A percentile compares a stretch with the other conserved stretches of the same genome.
phyloP scores from a whole-genome alignment of 805 yeast species.

The Wickerhamiella slavikovae region DNA sequence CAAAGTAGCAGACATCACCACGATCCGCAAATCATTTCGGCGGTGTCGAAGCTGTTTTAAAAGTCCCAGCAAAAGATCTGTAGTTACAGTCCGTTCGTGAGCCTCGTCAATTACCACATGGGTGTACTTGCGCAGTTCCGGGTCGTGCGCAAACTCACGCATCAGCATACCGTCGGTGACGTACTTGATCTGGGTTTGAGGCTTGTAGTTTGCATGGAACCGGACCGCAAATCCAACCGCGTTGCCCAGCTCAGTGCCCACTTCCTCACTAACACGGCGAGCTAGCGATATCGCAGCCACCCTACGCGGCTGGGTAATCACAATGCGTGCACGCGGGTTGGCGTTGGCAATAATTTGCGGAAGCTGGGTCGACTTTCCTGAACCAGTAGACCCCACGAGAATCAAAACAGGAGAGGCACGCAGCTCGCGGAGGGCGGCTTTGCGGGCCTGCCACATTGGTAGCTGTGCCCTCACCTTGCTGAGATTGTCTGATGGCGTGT shows the following conservation, averaged over 20 bases:
- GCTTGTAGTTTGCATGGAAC: slow-evolving; percentile 49
- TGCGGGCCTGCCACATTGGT: slow-evolving; percentile 60
- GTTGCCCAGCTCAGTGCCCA: slow-evolving; percentile 54
- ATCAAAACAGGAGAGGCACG: slow-evolving; percentile 44
- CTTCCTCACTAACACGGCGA: slow-evolving; percentile 75
- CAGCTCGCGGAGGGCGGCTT: slow-evolving; percentile 36
- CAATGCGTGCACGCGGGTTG: slow-evolving; percentile 33
- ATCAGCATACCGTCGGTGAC: slow-evolving; percentile 95
- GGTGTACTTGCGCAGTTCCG: slow-evolving; percentile 38
- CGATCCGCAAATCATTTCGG: slow-evolving; percentile 38
- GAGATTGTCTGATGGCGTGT: background rate
- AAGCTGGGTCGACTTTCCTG: slow-evolving; percentile 93
- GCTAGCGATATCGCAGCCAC: slow-evolving; percentile 95
- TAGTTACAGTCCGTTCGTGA: slow-evolving; percentile 84
- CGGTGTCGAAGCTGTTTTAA: slow-evolving; percentile 46
- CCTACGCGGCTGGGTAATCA: slow-evolving; percentile 92
- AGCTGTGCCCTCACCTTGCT: slow-evolving; percentile 29
- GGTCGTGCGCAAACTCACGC: slow-evolving; percentile 71
- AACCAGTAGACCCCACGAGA: slow-evolving; percentile 91
- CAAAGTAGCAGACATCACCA: slow-evolving; percentile 92
- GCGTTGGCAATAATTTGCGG: slow-evolving; percentile 62
- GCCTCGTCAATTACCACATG: slow-evolving; percentile 87
- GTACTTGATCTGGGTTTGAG: slow-evolving; percentile 54
- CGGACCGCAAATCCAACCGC: slow-evolving; percentile 87
- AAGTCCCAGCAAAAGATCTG: slow-evolving; percentile 80